Evolutionary conservation across 345 rosid genomes (phyloP).

Genomic region (Aquilaria sinensis): DNA sequence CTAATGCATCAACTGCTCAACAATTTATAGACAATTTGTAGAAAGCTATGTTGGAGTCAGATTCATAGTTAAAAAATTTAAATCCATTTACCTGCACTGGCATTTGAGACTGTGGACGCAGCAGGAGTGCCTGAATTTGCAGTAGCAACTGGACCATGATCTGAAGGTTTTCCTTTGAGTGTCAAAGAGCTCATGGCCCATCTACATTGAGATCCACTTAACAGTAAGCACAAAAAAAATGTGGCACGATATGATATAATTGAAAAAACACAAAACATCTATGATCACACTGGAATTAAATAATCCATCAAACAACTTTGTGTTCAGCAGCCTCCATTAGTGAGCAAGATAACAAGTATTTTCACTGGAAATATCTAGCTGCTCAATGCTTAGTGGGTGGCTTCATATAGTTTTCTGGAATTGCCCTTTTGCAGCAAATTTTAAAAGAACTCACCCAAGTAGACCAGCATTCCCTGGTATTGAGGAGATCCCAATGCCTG

Average conservation of each 20-base stretch:
- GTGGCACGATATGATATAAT: too few relatives aligned
- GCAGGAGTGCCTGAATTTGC: conserved; percentile 39
- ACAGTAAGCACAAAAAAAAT: conserved; percentile 6
- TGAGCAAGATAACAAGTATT: not conserved
- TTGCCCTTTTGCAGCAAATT: not conserved
- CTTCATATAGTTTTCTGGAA: not conserved
- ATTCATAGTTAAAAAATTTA: not conserved
- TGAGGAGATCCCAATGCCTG: conserved; percentile 52
- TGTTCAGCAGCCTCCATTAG: not conserved
- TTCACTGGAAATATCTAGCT: not conserved
- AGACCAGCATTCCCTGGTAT: conserved; percentile 83
- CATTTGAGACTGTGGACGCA: conserved; percentile 44
- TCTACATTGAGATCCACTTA: conserved; percentile 29
- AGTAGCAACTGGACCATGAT: conserved; percentile 66
- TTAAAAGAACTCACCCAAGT: conserved; percentile 62
- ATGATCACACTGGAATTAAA: not conserved
- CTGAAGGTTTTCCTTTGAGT: conserved; percentile 84
- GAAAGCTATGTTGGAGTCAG: not conserved
- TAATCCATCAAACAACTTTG: not conserved
- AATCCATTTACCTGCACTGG: conserved; percentile 53
- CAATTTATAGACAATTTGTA: not conserved
- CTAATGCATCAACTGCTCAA: too few relatives aligned
- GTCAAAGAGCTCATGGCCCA: conserved; percentile 99
- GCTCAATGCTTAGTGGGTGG: not conserved
- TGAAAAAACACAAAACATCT: not conserved